A percentile compares a stretch with the other conserved stretches of the same genome.
Conservation (phyloP, 768 basidiomycete species). For the Naematelia encephala region DNA sequence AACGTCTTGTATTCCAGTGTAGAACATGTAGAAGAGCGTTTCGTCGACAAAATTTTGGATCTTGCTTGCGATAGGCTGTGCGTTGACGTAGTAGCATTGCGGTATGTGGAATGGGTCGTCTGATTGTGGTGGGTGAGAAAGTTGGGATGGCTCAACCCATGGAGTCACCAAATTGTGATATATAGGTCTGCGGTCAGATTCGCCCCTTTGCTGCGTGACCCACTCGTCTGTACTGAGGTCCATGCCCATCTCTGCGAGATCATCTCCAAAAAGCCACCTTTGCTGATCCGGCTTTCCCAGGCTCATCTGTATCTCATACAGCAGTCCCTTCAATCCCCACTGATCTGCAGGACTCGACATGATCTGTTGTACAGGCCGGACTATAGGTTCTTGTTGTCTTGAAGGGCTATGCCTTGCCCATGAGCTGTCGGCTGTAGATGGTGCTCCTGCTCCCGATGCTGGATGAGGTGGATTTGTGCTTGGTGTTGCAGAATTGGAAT, state of each 20-base stretch:
- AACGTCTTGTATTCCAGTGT: conserved; percentile 84
- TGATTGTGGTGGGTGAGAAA: conserved; percentile 52
- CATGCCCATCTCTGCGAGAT: conserved; percentile 85
- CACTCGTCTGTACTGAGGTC: conserved; percentile 82
- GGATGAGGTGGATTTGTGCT: conserved; percentile 25
- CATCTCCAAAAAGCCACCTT: conserved; percentile 79
- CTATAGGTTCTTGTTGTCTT: conserved; percentile 24
- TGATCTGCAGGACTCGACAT: conserved; percentile 87
- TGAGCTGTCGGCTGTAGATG: conserved; percentile 22
- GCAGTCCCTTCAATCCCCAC: conserved; percentile 83
- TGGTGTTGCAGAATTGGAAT: conserved; percentile 38
- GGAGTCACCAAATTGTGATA: conserved; percentile 94
- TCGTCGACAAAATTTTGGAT: conserved; percentile 74
- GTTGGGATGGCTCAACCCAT: conserved; percentile 78
- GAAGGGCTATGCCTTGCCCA: conserved; percentile 24
- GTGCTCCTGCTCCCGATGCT: conserved; percentile 35
- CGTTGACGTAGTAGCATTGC: conserved; percentile 85
- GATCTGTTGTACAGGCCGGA: conserved; percentile 78
- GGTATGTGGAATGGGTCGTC: conserved; percentile 92
- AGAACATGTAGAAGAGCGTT: conserved; percentile 97
- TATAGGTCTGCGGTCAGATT: conserved; percentile 58
- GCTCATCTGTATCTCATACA: conserved; percentile 64
- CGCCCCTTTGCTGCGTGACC: conserved; percentile 47
- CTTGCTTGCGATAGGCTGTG: conserved; percentile 64
- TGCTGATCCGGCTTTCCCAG: conserved; percentile 75